Percentiles rank a stretch among this genome's conserved stretches.
phyloP scores from a whole-genome alignment of 805 yeast species.

The Isabelozyma pseudorhagii region DNA sequence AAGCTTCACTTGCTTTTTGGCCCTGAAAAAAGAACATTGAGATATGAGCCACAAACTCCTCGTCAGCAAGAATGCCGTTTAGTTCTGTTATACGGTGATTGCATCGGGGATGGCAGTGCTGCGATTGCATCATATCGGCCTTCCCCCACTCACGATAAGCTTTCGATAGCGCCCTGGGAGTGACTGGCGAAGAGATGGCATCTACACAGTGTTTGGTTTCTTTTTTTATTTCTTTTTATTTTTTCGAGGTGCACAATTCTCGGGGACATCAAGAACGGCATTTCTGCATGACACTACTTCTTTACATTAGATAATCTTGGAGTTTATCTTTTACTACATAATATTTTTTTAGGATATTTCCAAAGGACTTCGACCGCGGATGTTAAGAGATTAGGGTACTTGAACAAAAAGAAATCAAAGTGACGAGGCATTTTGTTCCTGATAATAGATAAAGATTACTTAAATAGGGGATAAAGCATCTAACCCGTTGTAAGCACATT shows the following conservation, averaged over 20 bases:
- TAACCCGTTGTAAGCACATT: background rate
- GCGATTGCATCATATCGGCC: no score
- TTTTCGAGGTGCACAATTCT: background rate
- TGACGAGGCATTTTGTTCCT: background rate
- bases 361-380: background rate
- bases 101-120: no score
- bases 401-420: background rate
- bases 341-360: no score
- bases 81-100: no score
- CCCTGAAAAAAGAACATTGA: background rate
- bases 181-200: no score
- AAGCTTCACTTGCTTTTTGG: background rate
- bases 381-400: background rate
- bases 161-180: no score
- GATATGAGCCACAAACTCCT: no score
- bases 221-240: no score
- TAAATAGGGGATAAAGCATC: background rate
- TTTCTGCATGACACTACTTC: background rate
- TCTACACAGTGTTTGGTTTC: no score
- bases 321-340: background rate
- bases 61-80: background rate
- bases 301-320: background rate
- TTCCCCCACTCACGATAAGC: no score
- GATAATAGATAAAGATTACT: background rate
- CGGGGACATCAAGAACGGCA: background rate